phyloP scores from a whole-genome alignment of 179 eudicot genomes.

The Dionaea muscipula region DNA sequence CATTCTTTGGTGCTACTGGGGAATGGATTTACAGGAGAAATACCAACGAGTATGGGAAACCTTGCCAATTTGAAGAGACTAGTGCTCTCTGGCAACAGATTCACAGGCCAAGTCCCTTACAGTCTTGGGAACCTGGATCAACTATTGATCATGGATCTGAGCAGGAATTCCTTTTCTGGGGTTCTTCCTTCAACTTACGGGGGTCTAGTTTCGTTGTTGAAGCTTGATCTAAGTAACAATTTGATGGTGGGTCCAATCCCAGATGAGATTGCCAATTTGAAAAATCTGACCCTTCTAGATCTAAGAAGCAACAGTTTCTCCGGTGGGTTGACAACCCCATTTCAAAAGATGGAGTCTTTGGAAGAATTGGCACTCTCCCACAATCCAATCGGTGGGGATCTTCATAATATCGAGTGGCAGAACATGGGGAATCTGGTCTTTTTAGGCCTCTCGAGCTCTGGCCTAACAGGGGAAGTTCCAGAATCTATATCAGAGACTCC shows the following conservation, averaged over 20 bases:
- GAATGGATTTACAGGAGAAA: conserved; percentile 48
- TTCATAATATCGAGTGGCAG: conserved; percentile 39
- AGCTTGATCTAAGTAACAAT: conserved; percentile 76
- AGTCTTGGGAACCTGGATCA: conserved; percentile 38
- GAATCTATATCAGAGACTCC: conserved; percentile 35
- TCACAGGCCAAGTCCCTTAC: conserved; percentile 42
- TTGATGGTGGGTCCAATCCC: conserved; percentile 50
- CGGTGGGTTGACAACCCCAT: conserved; percentile 37
- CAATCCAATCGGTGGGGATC: conserved; percentile 57
- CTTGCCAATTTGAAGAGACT: conserved; percentile 43
- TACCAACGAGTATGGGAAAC: conserved; percentile 44
- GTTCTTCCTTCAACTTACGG: conserved; percentile 39
- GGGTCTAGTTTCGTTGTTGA: conserved; percentile 43
- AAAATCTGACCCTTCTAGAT: conserved; percentile 62
- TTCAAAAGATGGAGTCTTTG: conserved; percentile 48
- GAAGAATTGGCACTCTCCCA: conserved; percentile 55
- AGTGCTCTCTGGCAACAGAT: conserved; percentile 43
- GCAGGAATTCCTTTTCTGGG: conserved; percentile 66
- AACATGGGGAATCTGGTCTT: conserved; percentile 29
- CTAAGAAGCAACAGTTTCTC: conserved; percentile 33
- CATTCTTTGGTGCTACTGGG: conserved; percentile 58
- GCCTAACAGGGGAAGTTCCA: conserved; percentile 56
- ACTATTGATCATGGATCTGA: conserved; percentile 63
- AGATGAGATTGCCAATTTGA: conserved; percentile 29
- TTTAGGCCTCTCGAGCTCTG: conserved; percentile 48